phyloP scores from a whole-genome alignment of 495 filamentous ascomycete genomes.

The Aspergillus indologenus region DNA sequence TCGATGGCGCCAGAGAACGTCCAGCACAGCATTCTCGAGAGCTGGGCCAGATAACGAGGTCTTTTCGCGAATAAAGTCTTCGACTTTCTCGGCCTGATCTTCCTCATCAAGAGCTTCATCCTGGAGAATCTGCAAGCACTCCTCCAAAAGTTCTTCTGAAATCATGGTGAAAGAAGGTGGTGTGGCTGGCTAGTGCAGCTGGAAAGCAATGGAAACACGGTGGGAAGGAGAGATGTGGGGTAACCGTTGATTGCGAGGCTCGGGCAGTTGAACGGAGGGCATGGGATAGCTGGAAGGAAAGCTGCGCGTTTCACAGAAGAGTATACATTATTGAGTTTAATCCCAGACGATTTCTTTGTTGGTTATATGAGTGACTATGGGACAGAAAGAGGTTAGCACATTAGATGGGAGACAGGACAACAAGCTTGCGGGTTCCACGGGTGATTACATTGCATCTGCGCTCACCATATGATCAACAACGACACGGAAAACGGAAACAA shows the following conservation, averaged over 20 bases:
- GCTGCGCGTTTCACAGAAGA: conserved; percentile 5
- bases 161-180: conserved; percentile 58
- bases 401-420: conserved; percentile 22
- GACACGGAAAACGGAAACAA: not conserved
- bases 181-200: not conserved
- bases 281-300: not conserved
- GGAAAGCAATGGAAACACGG: conserved; percentile 14
- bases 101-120: conserved; percentile 84
- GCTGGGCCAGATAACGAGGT: conserved; percentile 71
- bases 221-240: conserved; percentile 17
- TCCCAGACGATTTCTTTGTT: not conserved
- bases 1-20: conserved; percentile 87
- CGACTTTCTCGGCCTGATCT: conserved; percentile 89
- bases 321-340: conserved; percentile 13
- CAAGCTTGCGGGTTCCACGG: conserved; percentile 20
- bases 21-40: conserved; percentile 86
- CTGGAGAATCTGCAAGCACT: conserved; percentile 84
- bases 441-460: conserved; percentile 39
- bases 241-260: conserved; percentile 2
- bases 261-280: conserved; percentile 1
- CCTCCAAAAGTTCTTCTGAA: conserved; percentile 85
- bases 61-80: conserved; percentile 78
- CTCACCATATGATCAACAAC: conserved; percentile 19
- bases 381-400: conserved; percentile 7
- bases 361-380: conserved; percentile 3